Conservation (phyloP, 208 protist genomes). For the Trypanosoma avium region DNA sequence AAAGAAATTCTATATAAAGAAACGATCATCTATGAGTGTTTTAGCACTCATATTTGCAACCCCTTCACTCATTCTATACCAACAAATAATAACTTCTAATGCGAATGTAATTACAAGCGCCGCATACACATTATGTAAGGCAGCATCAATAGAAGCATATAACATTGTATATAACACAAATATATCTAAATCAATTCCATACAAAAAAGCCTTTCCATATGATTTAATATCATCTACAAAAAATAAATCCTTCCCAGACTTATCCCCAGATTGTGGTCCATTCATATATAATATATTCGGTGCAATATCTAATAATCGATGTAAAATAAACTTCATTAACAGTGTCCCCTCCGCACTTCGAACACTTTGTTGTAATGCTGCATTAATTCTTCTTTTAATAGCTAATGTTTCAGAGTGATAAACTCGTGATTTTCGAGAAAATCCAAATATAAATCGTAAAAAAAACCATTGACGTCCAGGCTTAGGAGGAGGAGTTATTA, state of each 20-base stretch:
- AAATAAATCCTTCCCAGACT: slow-evolving; percentile 73
- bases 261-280: slow-evolving; percentile 64
- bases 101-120: slow-evolving; percentile 61
- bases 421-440: slow-evolving; percentile 48
- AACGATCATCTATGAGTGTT: slow-evolving; percentile 77
- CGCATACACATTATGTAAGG: slow-evolving; percentile 61
- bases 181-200: slow-evolving; percentile 69
- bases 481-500: slow-evolving; percentile 14
- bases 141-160: slow-evolving; percentile 67
- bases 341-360: slow-evolving; percentile 59
- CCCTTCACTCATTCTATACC: slow-evolving; percentile 59
- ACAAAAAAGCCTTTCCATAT: slow-evolving; percentile 68
- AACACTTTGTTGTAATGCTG: slow-evolving; percentile 69
- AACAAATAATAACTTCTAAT: slow-evolving; percentile 54
- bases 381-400: slow-evolving; percentile 78
- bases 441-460: slow-evolving; percentile 45
- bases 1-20: slow-evolving; percentile 77
- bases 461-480: slow-evolving; percentile 59
- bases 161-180: slow-evolving; percentile 72
- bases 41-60: slow-evolving; percentile 73
- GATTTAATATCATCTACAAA: slow-evolving; percentile 72
- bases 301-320: slow-evolving; percentile 61
- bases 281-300: slow-evolving; percentile 88
- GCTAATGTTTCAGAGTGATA: slow-evolving; percentile 50
- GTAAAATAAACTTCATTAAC: slow-evolving; percentile 70